Percentiles rank a stretch among this genome's conserved stretches.
phyloP scores from a whole-genome alignment of 1,284 basidiomycete species.

The Fereydounia khargensis region DNA sequence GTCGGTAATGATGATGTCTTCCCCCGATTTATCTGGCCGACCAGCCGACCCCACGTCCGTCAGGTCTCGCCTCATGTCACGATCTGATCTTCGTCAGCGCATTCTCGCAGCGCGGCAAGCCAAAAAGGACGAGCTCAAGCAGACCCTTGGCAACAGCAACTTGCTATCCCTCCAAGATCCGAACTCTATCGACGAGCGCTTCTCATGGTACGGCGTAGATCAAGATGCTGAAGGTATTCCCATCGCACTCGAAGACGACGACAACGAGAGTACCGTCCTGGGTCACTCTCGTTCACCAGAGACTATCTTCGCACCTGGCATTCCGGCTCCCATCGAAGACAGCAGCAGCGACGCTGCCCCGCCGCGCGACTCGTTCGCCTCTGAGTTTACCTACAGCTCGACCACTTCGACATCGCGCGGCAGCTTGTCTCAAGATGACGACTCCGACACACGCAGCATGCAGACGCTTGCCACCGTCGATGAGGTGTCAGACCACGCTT shows the following conservation, averaged over 20 bases:
- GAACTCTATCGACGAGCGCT: slow-evolving; percentile 8
- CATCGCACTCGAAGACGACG: slow-evolving; percentile 3
- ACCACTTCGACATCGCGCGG: slow-evolving; percentile 1
- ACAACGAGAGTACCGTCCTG: slow-evolving; percentile 18
- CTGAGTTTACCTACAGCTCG: slow-evolving; percentile 3
- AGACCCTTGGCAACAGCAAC: too few relatives aligned
- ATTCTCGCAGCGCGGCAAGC: slow-evolving; percentile 5
- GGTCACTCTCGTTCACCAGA: slow-evolving; percentile 2
- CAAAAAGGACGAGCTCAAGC: slow-evolving; percentile 7
- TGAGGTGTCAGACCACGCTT: not conserved
- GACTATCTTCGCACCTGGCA: not conserved
- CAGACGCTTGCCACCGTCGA: slow-evolving; percentile 8
- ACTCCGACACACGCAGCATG: slow-evolving; percentile 8
- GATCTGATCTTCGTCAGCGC: not conserved
- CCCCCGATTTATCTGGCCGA: too few relatives aligned
- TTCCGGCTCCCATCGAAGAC: too few relatives aligned
- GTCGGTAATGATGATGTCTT: too few relatives aligned
- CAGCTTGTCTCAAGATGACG: slow-evolving; percentile 6
- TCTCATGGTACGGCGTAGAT: slow-evolving; percentile 15
- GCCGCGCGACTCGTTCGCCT: slow-evolving; percentile 2
- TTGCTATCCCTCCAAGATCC: too few relatives aligned
- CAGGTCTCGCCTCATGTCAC: too few relatives aligned
- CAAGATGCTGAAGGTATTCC: not conserved
- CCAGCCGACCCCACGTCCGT: too few relatives aligned
- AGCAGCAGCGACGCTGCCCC: too few relatives aligned